Evolutionary conservation across 257 asterid species (phyloP).

Genomic region (Solanum ossicruentum): DNA sequence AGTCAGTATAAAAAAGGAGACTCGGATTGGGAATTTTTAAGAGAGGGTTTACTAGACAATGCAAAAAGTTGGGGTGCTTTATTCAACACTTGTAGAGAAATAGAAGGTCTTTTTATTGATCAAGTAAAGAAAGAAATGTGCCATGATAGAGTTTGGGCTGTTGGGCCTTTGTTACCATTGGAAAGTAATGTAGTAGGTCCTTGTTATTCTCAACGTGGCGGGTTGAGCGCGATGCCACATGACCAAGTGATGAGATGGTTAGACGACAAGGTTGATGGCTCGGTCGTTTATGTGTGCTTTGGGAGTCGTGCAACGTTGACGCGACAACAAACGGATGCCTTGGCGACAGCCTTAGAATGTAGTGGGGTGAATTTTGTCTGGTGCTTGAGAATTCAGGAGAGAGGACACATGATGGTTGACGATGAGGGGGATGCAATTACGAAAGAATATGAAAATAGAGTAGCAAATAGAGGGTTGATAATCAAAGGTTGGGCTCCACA

Average conservation of each 20-base stretch:
- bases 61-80: slow-evolving; percentile 8
- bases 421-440: neutral
- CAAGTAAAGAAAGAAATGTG: slow-evolving; percentile 3
- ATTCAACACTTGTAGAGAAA: neutral
- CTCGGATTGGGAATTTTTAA: slow-evolving; percentile 2
- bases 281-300: slow-evolving; percentile 12
- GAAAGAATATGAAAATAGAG: slow-evolving; percentile 1
- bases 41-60: neutral
- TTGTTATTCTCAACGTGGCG: slow-evolving; percentile 1
- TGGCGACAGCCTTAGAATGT: slow-evolving; percentile 1
- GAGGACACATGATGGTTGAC: neutral
- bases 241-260: slow-evolving; percentile 11
- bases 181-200: neutral
- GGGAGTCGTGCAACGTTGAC: slow-evolving; percentile 5
- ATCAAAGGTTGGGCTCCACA: slow-evolving; percentile 18
- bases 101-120: slow-evolving; percentile 1
- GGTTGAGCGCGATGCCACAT: slow-evolving; percentile 1
- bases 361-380: slow-evolving; percentile 16
- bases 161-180: slow-evolving; percentile 5
- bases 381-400: neutral
- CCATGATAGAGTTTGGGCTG: slow-evolving; percentile 14
- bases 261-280: neutral
- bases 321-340: neutral
- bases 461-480: slow-evolving; percentile 12
- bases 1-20: slow-evolving; percentile 1